Percentiles rank a stretch among this genome's conserved stretches.
These are phyloP conservation scores for Trichoderma breve DNA, from an alignment of 2,329 filamentous ascomycete species.

Conservation along the genomic window DNA sequence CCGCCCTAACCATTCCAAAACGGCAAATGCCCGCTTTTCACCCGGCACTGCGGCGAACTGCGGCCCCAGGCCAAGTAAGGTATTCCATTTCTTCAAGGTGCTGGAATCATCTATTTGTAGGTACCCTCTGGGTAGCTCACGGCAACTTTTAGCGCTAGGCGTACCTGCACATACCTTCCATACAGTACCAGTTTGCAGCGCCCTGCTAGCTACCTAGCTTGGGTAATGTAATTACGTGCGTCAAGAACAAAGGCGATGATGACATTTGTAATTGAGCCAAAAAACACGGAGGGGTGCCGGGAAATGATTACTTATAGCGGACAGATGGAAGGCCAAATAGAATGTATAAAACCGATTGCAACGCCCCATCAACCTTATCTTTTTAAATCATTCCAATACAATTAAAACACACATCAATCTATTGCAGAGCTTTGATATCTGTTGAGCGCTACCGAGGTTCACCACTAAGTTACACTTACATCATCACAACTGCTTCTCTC, in stretches of 20 bases:
- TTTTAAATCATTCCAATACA: neutral
- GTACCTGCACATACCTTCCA: neutral
- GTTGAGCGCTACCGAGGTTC: neutral
- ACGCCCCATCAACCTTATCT: neutral
- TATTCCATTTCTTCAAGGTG: neutral
- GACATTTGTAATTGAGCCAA: slow-evolving; percentile 11
- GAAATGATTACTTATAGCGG: neutral
- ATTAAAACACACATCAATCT: neutral
- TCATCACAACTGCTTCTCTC: neutral
- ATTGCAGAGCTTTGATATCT: neutral
- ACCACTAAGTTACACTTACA: neutral
- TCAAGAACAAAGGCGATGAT: neutral
- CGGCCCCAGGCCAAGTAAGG: neutral
- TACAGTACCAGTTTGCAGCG: neutral
- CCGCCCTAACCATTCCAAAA: neutral
- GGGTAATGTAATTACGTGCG: neutral
- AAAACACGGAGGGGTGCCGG: neutral
- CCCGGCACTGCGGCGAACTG: neutral
- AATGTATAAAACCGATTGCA: neutral
- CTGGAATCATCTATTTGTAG: neutral
- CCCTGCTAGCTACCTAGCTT: neutral
- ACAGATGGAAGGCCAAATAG: neutral
- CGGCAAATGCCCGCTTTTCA: neutral
- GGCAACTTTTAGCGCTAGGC: neutral
- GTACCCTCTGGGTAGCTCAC: neutral